Conservation (phyloP, 164 flowering plant genomes). For the Buxus sempervirens region DNA sequence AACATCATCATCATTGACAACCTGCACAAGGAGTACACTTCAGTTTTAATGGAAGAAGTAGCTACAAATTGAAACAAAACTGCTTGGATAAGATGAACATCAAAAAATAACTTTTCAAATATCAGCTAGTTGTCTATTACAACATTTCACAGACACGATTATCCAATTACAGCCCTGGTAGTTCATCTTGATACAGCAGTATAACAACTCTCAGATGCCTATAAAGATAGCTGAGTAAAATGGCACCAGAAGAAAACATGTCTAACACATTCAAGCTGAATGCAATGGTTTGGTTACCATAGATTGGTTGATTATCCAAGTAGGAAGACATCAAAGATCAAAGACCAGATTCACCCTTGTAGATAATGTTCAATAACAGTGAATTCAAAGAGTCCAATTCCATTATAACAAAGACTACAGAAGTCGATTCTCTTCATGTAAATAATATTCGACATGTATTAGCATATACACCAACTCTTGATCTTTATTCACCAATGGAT, state of each 20-base stretch:
- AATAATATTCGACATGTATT: background rate
- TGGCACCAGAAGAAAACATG: background rate
- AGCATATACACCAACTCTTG: background rate
- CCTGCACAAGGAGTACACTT: slow-evolving; percentile 43
- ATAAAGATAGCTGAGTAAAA: too few species aligned
- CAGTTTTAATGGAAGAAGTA: background rate
- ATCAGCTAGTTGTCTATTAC: too few species aligned
- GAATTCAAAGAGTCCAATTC: background rate
- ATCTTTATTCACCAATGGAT: background rate
- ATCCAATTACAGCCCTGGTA: background rate
- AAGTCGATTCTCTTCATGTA: background rate
- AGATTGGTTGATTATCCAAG: too few species aligned
- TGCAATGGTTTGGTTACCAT: too few species aligned
- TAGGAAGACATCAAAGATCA: background rate
- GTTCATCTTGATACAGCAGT: background rate
- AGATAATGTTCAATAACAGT: too few species aligned
- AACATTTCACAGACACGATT: too few species aligned
- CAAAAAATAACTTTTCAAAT: background rate
- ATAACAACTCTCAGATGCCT: too few species aligned
- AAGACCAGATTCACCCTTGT: background rate
- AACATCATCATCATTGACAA: slow-evolving; percentile 91
- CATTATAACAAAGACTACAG: background rate
- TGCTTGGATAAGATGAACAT: background rate
- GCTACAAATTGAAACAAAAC: background rate
- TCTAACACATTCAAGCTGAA: background rate